A percentile compares a stretch with the other conserved stretches of the same genome.
Evolutionary conservation across 1,139 yeast species (phyloP).

Genomic region (Kazachstania sp.): DNA sequence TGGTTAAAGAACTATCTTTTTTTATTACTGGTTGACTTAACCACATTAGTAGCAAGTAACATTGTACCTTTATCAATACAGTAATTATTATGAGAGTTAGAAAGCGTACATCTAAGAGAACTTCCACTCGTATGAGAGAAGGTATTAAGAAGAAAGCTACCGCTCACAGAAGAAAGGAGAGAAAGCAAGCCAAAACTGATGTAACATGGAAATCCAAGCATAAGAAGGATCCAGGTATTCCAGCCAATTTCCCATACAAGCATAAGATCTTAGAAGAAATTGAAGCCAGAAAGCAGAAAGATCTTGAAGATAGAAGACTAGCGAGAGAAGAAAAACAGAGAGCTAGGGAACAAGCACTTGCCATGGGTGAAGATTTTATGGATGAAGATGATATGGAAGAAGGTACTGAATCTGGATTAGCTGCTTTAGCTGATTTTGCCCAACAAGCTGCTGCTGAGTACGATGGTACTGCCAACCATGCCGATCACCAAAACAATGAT

Average conservation of each 20-base stretch:
- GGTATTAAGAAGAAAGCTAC: constrained; percentile 94
- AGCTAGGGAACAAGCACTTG: constrained; percentile 40
- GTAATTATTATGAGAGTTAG: constrained; percentile 27
- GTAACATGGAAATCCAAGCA: constrained; percentile 84
- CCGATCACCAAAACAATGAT: constrained; percentile 30
- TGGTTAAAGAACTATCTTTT: too few species aligned
- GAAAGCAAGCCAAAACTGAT: constrained; percentile 75
- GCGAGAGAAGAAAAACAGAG: constrained; percentile 37
- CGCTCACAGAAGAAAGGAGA: constrained; percentile 82
- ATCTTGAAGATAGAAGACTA: constrained; percentile 50
- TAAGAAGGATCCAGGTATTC: constrained; percentile 53
- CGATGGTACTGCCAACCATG: constrained; percentile 30
- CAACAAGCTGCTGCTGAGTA: constrained; percentile 72
- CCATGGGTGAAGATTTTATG: constrained; percentile 36
- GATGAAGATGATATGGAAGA: constrained; percentile 42
- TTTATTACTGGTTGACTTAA: too few species aligned
- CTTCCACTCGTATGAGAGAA: constrained; percentile 86
- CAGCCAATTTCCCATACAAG: constrained; percentile 89
- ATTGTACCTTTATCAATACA: background rate
- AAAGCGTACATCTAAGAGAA: constrained; percentile 48
- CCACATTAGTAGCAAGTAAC: background rate
- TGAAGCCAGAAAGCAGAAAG: constrained; percentile 60
- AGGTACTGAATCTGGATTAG: constrained; percentile 45
- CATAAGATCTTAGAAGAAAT: constrained; percentile 73
- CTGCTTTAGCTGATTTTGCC: constrained; percentile 85